These are phyloP conservation scores for Phialophora tarda DNA, from an alignment of 2,329 filamentous ascomycete species.

Conservation along the genomic window DNA sequence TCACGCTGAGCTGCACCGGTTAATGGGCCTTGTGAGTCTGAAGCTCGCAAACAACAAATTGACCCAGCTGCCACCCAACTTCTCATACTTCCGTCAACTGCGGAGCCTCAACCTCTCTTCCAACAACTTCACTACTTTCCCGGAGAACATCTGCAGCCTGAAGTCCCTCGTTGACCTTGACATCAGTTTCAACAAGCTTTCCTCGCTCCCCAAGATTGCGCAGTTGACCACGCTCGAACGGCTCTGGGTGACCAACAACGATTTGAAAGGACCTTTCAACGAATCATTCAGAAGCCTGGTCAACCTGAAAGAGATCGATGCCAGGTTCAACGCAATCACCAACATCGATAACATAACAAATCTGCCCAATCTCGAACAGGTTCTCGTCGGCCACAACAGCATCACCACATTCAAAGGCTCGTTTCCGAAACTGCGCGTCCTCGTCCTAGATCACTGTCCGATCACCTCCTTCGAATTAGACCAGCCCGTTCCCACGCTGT, in stretches of 20 bases:
- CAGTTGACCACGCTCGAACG: slow-evolving; percentile 80
- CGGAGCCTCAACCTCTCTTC: slow-evolving; percentile 90
- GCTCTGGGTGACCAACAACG: slow-evolving; percentile 95
- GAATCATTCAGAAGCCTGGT: slow-evolving; percentile 72
- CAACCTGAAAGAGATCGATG: slow-evolving; percentile 85
- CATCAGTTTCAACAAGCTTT: slow-evolving; percentile 93
- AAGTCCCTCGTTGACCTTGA: slow-evolving; percentile 88
- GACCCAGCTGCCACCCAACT: slow-evolving; percentile 77
- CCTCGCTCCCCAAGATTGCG: slow-evolving; percentile 77
- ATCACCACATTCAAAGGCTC: slow-evolving; percentile 87
- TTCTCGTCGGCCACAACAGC: slow-evolving; percentile 89
- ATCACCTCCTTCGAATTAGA: slow-evolving; percentile 90
- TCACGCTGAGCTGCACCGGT: slow-evolving; percentile 76
- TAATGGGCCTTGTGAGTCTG: slow-evolving; percentile 80
- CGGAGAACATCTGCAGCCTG: slow-evolving; percentile 80
- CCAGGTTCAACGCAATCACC: slow-evolving; percentile 88
- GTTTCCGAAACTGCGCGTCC: slow-evolving; percentile 81
- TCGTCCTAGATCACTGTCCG: slow-evolving; percentile 93
- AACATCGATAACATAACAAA: slow-evolving; percentile 86
- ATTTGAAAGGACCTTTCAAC: slow-evolving; percentile 76
- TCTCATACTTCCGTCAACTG: slow-evolving; percentile 77
- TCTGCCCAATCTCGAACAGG: slow-evolving; percentile 82
- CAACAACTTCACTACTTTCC: slow-evolving; percentile 85
- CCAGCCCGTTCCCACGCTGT: slow-evolving; percentile 77
- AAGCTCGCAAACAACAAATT: slow-evolving; percentile 94